Evolutionary conservation across 139 green algal species (phyloP), one percentile per base, ranked within the genome.

Genomic region (Chlorella sp.): DNA sequence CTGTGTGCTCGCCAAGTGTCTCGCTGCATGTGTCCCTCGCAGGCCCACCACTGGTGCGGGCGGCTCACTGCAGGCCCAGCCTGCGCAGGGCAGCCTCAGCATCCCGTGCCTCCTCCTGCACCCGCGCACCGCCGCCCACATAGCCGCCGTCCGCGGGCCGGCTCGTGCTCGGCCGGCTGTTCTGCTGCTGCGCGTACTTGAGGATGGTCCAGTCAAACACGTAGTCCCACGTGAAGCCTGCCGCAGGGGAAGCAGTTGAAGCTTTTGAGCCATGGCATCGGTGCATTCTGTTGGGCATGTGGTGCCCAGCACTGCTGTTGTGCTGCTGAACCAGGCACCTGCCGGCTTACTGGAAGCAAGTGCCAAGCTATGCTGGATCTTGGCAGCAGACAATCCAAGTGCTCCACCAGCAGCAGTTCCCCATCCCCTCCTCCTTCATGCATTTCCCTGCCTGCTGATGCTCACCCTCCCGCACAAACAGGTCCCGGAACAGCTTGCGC

Each of bases 181-280:
- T 79, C 71, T 85, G 83, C 79, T 89, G 84, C 80, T 98, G 95
- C 86, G 94, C 92, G 88, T 97, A 96, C 93, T 99, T 99, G 39
- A 99, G 91, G 75, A 99, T 97, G 32, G 97, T 99, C 97, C 98
- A 99, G 91, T 99, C 98, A 89, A 99, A 99, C 28, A 99, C 97
- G 85, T 99, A 99, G 90, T 99, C 98, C 95, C 98, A 99, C 82
- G 98, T 95, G 90, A 98, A 99, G 7, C 97, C 96, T 96, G 90
- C 64, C 71, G 3, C 18, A 11, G 62, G 12, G 26, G 38, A 23
- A 70, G 44, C 44, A 9, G 44, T 51, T 16, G 44, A n/a, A n/a
- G n/a, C n/a, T n/a, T n/a, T n/a, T n/a, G n/a, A n/a, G n/a, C n/a
- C n/a, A n/a, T n/a, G n/a, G n/a, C n/a, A n/a, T n/a, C n/a, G n/a